Base-by-base conservation (phyloP, 1,139 yeast species). In the Barnettozyma hawaiiensis region DNA sequence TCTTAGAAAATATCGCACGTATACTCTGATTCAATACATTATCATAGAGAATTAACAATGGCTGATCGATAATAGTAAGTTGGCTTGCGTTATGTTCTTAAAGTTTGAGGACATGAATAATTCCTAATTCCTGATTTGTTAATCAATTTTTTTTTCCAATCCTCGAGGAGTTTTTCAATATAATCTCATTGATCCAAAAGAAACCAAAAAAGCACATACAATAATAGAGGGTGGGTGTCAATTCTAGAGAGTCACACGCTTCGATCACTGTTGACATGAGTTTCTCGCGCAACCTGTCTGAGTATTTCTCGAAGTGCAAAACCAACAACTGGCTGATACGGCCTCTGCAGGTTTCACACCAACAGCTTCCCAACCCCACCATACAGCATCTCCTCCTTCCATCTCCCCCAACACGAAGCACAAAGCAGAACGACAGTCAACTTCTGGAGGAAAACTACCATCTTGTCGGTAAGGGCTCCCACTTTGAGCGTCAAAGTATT, bases 401-500 rank as follows among this genome's bases (percentile, higher is more conserved):
- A 16, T 27, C 31, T 16, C 31, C 10, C 12, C 5, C 31, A 2
- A n/a, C 34, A 7, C 31, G 12, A 22, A 18, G 10, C 15, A 4
- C 32, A 26, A 14, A 24, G 10, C 24, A 34, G 26, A 41, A 44
- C 34, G 47, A 39, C 21, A 18, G 35, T n/a, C 31, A 32, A 10
- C 9, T 42, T 10, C 35, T 48, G 3, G 21, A 40, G 35, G 48
- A 53, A 3, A 47, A 57, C 35, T 31, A 47, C n/a, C 27, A 41
- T 9, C 39, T 47, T 2, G 54, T 62, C 2, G 66, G 65, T 3
- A 54, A 48, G 29, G 62, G 59, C 7, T 63, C 66, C 3, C 41
- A 42, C 20, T 58, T 52, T 41, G 60, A 62, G 27, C 52, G 57
- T 31, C 54, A 48, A 20, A 40, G 39, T 2, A 57, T 58, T 3